Percentiles rank a stretch among this genome's conserved stretches.
phyloP scores from a whole-genome alignment of 225 moss, liverwort and hornwort genomes.

The Takakia lepidozioides region DNA sequence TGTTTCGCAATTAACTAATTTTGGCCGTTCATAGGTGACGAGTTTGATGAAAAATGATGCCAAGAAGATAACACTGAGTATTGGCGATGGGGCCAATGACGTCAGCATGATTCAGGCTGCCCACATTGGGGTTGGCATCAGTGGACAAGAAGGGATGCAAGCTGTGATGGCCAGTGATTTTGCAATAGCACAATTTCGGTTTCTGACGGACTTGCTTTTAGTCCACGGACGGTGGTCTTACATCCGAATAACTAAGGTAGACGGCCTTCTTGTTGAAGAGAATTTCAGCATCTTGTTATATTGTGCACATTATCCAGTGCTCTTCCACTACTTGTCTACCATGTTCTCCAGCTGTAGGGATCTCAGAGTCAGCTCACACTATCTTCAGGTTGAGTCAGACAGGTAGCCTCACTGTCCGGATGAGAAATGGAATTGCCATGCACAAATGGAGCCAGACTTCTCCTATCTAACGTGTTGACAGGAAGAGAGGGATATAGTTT shows the following conservation, averaged over 20 bases:
- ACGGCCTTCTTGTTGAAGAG: too few relatives aligned
- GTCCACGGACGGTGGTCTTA: conserved; percentile 97
- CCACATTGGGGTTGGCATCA: conserved; percentile 92
- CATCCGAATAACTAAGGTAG: conserved; percentile 85
- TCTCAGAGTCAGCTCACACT: too few relatives aligned
- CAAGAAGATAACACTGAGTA: conserved; percentile 84
- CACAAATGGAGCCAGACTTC: too few relatives aligned
- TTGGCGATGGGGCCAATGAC: conserved; percentile 98
- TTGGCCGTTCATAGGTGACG: conserved; percentile 48
- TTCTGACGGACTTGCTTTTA: conserved; percentile 69
- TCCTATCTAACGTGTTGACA: too few relatives aligned
- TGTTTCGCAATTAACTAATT: conserved; percentile 85
- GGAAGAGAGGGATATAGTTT: too few relatives aligned
- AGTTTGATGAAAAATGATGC: conserved; percentile 91
- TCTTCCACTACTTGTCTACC: too few relatives aligned
- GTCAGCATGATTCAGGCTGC: conserved; percentile 99
- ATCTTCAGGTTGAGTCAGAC: too few relatives aligned
- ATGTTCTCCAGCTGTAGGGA: too few relatives aligned
- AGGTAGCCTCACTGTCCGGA: too few relatives aligned
- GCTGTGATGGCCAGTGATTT: conserved; percentile 99
- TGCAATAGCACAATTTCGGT: conserved; percentile 92
- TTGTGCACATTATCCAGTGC: too few relatives aligned
- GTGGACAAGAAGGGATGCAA: conserved; percentile 96
- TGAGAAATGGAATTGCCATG: too few relatives aligned
- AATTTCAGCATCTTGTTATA: too few relatives aligned